These are phyloP conservation scores for Dothidotthia symphoricarpi DNA, from an alignment of 2,329 filamentous ascomycete genomes.

Conservation along the genomic window DNA sequence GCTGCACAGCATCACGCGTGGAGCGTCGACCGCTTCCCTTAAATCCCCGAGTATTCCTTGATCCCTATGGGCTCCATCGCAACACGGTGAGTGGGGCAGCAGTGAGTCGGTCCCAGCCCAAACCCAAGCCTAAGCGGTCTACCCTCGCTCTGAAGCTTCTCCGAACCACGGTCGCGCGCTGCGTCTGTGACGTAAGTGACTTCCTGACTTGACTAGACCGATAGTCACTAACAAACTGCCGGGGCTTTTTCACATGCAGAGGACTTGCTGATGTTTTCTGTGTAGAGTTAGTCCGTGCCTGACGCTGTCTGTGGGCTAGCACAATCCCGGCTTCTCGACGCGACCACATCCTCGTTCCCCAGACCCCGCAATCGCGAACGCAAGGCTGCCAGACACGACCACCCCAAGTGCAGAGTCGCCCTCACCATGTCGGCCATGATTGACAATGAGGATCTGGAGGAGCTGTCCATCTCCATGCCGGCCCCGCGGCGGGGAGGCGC, in stretches of 20 bases:
- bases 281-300: no score
- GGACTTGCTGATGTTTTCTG: background rate
- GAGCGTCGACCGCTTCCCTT: no score
- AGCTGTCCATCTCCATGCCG: slow-evolving; percentile 71
- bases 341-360: slow-evolving; percentile 1
- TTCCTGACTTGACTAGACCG: background rate
- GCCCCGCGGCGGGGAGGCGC: slow-evolving; percentile 56
- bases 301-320: no score
- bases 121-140: no score
- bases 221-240: no score
- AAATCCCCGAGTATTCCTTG: no score
- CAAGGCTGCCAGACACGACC: no score
- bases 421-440: slow-evolving; percentile 50
- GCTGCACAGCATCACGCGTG: no score
- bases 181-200: slow-evolving; percentile 9
- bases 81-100: background rate
- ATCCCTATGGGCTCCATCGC: slow-evolving; percentile 7
- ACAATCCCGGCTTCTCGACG: background rate
- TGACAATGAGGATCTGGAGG: slow-evolving; percentile 68
- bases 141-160: slow-evolving; percentile 1
- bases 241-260: background rate
- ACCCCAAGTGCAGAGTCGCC: no score
- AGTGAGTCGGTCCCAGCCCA: no score
- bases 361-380: slow-evolving; percentile 1
- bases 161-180: slow-evolving; percentile 4